Conservation (phyloP, 306 rosid genomes). For the Inga laurina region DNA sequence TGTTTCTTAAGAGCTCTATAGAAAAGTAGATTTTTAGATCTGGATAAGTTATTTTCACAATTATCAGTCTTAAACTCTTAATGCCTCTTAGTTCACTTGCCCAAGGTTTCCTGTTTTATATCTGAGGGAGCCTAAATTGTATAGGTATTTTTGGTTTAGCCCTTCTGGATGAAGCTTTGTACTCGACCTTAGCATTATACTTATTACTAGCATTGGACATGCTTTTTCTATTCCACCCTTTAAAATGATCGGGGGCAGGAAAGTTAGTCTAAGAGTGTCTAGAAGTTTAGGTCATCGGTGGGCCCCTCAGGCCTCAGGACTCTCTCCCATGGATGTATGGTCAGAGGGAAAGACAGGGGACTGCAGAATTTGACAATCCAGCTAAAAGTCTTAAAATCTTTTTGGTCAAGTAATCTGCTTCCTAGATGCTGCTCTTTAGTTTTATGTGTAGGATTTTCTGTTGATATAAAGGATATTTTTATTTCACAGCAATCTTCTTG, state of each 20-base stretch:
- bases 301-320: not conserved
- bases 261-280: not conserved
- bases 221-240: not conserved
- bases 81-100: not conserved
- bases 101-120: not conserved
- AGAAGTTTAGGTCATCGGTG: not conserved
- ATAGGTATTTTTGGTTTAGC: not conserved
- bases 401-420: not conserved
- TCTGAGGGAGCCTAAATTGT: not conserved
- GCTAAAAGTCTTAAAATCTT: not conserved
- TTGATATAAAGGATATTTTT: conserved; percentile 12
- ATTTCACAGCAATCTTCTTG: not conserved
- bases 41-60: not conserved
- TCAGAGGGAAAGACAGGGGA: not conserved
- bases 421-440: conserved; percentile 9
- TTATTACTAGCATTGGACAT: not conserved
- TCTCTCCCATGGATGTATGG: not conserved
- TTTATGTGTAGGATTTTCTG: not conserved
- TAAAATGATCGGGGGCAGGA: not conserved
- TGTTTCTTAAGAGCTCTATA: not conserved
- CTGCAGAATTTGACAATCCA: conserved; percentile 4
- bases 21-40: not conserved
- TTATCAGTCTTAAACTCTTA: not conserved
- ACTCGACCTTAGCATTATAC: not conserved
- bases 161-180: not conserved